These are phyloP conservation scores for Boletus semigastroideus DNA, from an alignment of 1,284 basidiomycete species.

Conservation along the genomic window DNA sequence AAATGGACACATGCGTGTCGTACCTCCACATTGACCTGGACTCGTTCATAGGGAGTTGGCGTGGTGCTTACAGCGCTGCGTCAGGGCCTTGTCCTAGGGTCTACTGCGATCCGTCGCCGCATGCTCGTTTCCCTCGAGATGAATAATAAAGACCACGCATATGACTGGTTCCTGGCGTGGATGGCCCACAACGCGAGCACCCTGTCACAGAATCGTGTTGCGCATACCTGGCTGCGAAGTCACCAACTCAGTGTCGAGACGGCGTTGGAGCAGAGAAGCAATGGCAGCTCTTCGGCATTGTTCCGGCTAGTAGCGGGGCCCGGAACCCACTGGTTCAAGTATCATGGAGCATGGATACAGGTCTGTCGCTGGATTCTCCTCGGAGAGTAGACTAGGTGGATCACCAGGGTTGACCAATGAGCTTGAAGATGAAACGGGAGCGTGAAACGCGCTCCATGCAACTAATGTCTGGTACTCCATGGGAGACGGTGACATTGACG, in stretches of 20 bases:
- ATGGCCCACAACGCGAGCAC: conserved; percentile 70
- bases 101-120: conserved; percentile 79
- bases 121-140: conserved; percentile 96
- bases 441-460: conserved; percentile 93
- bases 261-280: conserved; percentile 81
- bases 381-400: conserved; percentile 4
- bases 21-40: conserved; percentile 8
- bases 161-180: conserved; percentile 98
- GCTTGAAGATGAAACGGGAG: conserved; percentile 82
- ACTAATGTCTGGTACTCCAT: conserved; percentile 88
- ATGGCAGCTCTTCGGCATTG: conserved; percentile 82
- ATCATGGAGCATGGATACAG: conserved; percentile 93
- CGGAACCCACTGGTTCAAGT: conserved; percentile 92
- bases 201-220: conserved; percentile 33
- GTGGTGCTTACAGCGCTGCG: conserved; percentile 78
- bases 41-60: conserved; percentile 69
- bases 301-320: conserved; percentile 97
- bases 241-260: conserved; percentile 98
- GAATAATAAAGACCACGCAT: conserved; percentile 92
- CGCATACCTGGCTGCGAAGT: conserved; percentile 62
- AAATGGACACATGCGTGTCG: conserved; percentile 20
- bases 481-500: conserved; percentile 97
- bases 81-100: conserved; percentile 67
- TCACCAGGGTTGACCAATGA: conserved; percentile 8
- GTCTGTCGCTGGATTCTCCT: conserved; percentile 44